Evolutionary conservation across 2,329 filamentous ascomycete genomes (phyloP).

Genomic region (Aspergillus uvarum): DNA sequence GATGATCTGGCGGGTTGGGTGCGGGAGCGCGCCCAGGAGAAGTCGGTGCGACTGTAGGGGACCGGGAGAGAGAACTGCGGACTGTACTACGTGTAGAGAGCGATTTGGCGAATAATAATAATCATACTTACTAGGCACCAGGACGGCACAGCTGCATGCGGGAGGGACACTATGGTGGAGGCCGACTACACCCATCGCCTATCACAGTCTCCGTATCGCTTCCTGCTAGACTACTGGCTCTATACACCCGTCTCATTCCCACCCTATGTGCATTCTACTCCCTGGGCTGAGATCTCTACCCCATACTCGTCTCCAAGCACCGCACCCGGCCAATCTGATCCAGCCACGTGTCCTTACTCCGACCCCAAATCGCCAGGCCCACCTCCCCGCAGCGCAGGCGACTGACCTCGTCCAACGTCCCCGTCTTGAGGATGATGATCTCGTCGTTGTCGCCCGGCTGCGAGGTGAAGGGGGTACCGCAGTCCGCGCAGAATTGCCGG

Average conservation of each 20-base stretch:
- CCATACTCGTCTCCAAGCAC: constrained; percentile 2
- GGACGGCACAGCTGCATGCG: too few species aligned
- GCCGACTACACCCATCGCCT: too few species aligned
- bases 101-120: too few species aligned
- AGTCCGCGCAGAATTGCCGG: constrained; percentile 25
- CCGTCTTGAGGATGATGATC: constrained; percentile 22
- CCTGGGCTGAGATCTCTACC: not conserved
- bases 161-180: too few species aligned
- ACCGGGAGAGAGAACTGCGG: too few species aligned
- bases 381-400: constrained; percentile 14
- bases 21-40: not conserved
- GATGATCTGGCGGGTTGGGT: constrained; percentile 1
- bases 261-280: too few species aligned
- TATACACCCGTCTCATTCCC: too few species aligned
- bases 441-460: constrained; percentile 5
- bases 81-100: too few species aligned
- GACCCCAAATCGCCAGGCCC: constrained; percentile 22
- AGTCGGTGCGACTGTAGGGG: not conserved
- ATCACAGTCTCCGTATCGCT: too few species aligned
- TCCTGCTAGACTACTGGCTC: too few species aligned
- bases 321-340: constrained; percentile 14
- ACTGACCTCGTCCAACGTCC: constrained; percentile 23
- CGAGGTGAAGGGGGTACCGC: constrained; percentile 23
- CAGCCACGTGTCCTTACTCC: constrained; percentile 24
- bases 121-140: too few species aligned